Evolutionary conservation across 345 rosid genomes (phyloP).

Genomic region (Eucalyptus regnans): DNA sequence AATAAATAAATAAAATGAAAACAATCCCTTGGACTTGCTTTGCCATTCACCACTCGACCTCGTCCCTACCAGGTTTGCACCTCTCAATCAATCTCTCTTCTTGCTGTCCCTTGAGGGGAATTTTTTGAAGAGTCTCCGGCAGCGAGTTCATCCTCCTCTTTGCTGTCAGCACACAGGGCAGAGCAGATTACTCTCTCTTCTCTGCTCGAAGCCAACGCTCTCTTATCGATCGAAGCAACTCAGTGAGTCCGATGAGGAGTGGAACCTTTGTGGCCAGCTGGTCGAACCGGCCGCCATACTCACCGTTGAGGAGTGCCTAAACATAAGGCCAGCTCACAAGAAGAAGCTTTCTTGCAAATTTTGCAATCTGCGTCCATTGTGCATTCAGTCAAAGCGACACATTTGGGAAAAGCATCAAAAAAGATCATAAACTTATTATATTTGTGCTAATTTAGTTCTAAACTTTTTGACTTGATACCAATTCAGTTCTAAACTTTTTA

Average conservation of each 20-base stretch:
- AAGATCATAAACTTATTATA: too few relatives aligned
- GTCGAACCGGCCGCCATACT: not conserved
- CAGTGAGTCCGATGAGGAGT: not conserved
- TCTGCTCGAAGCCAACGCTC: not conserved
- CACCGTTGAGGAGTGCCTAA: not conserved
- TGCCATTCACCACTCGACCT: too few relatives aligned
- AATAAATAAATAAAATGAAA: too few relatives aligned
- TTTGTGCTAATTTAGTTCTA: too few relatives aligned
- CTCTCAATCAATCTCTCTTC: too few relatives aligned
- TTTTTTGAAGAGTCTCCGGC: not conserved
- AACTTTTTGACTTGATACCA: accelerated
- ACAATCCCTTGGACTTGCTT: too few relatives aligned
- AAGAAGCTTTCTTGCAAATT: not conserved
- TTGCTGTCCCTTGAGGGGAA: too few relatives aligned
- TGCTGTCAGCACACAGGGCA: not conserved
- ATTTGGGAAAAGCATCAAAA: not conserved
- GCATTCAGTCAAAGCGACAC: not conserved
- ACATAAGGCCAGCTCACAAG: not conserved
- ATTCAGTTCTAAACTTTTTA: too few relatives aligned
- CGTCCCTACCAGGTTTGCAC: too few relatives aligned
- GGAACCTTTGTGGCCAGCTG: not conserved
- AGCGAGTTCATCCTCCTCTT: not conserved
- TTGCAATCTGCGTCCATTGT: not conserved
- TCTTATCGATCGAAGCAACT: not conserved
- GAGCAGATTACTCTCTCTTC: not conserved